Evolutionary conservation across 2,329 filamentous ascomycete species (phyloP).

Genomic region (Xylaria sp.): DNA sequence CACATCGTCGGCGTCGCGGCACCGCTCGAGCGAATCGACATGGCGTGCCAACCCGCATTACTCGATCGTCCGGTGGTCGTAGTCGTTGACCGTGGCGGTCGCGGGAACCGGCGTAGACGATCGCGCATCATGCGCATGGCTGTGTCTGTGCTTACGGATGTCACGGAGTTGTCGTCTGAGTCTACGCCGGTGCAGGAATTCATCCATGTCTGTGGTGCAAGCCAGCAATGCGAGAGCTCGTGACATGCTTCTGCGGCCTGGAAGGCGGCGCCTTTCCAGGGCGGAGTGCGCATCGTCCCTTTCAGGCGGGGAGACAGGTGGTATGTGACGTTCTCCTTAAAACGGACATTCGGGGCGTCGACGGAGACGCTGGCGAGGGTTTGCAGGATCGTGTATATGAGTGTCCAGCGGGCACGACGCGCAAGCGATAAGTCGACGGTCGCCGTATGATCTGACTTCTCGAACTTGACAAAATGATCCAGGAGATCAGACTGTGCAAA

Average conservation of each 20-base stretch:
- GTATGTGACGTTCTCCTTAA: slow-evolving; percentile 48
- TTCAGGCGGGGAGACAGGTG: slow-evolving; percentile 51
- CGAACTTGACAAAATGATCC: slow-evolving; percentile 51
- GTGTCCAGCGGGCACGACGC: slow-evolving; percentile 55
- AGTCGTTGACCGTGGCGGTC: slow-evolving; percentile 17
- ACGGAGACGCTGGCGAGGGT: slow-evolving; percentile 54
- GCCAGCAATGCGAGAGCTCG: slow-evolving; percentile 51
- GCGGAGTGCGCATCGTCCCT: slow-evolving; percentile 46
- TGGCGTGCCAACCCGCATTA: slow-evolving; percentile 19
- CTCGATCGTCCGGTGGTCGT: slow-evolving; percentile 18
- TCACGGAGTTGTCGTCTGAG: slow-evolving; percentile 19
- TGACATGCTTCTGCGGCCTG: slow-evolving; percentile 38
- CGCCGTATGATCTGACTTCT: slow-evolving; percentile 47
- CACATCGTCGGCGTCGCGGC: slow-evolving; percentile 25
- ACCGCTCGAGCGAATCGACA: slow-evolving; percentile 19
- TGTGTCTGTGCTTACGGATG: slow-evolving; percentile 19
- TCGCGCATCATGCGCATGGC: slow-evolving; percentile 26
- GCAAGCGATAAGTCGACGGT: slow-evolving; percentile 51
- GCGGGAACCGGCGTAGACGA: slow-evolving; percentile 22
- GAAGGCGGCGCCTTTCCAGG: slow-evolving; percentile 43
- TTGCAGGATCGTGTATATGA: slow-evolving; percentile 57
- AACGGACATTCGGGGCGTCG: slow-evolving; percentile 49
- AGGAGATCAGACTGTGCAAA: slow-evolving; percentile 50
- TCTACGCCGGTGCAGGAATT: slow-evolving; percentile 21
- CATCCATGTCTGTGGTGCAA: slow-evolving; percentile 39